These are phyloP conservation scores for Sequoiadendron giganteum DNA, from an alignment of 75 land plant genomes.

Conservation along the genomic window DNA sequence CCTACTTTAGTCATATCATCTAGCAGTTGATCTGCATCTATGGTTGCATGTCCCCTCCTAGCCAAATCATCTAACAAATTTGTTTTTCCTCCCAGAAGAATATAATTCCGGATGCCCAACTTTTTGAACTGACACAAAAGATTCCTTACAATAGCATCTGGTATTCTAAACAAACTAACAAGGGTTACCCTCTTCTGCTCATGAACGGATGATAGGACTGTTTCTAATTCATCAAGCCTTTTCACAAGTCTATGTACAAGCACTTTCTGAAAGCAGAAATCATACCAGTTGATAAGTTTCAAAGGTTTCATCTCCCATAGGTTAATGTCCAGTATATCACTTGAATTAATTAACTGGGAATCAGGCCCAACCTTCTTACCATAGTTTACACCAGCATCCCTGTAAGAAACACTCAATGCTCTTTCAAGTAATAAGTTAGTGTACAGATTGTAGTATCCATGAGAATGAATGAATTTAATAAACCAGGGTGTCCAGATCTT, in stretches of 20 bases:
- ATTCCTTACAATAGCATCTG: constrained; percentile 42
- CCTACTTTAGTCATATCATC: constrained; percentile 6
- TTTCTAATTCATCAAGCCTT: constrained; percentile 42
- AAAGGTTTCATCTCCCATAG: constrained; percentile 60
- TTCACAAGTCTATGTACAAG: constrained; percentile 50
- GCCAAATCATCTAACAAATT: constrained; percentile 56
- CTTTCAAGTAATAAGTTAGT: constrained; percentile 73
- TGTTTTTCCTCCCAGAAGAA: constrained; percentile 50
- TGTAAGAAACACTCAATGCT: constrained; percentile 83
- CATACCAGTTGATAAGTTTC: constrained; percentile 66
- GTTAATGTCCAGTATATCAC: constrained; percentile 32
- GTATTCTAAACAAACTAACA: constrained; percentile 45
- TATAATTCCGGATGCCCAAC: constrained; percentile 50
- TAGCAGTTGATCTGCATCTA: constrained; percentile 35
- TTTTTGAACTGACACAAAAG: constrained; percentile 80
- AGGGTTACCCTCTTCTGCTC: constrained; percentile 44
- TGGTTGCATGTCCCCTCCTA: constrained; percentile 74
- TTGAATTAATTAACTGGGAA: constrained; percentile 55
- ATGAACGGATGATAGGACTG: constrained; percentile 51
- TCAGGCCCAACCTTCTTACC: constrained; percentile 86
- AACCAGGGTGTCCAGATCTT: constrained; percentile 99
- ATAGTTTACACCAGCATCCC: constrained; percentile 87
- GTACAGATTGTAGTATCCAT: constrained; percentile 87
- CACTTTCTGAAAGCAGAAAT: constrained; percentile 89
- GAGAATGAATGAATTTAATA: constrained; percentile 79